phyloP scores from a whole-genome alignment of 352 stramenopile species.

The Pythium pectinolyticum region DNA sequence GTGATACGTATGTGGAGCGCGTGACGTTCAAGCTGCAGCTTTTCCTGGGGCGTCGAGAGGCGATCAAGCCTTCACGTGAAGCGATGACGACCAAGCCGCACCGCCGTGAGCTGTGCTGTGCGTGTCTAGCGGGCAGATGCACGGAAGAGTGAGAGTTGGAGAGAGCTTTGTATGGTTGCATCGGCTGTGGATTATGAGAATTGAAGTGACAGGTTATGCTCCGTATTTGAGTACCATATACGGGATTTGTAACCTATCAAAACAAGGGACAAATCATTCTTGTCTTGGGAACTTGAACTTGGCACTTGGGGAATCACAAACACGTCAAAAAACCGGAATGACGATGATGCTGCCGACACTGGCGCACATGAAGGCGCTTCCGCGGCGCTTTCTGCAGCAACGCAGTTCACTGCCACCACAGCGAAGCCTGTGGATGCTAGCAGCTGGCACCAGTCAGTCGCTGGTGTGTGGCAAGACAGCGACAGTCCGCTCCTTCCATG shows the following conservation, averaged over 20 bases:
- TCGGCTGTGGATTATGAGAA: background rate
- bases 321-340: too few species aligned
- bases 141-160: background rate
- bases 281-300: constrained; percentile 21
- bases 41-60: constrained; percentile 18
- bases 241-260: background rate
- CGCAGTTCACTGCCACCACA: background rate
- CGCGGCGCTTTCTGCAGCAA: constrained; percentile 3
- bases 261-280: constrained; percentile 11
- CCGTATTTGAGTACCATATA: background rate
- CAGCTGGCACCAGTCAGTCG: background rate
- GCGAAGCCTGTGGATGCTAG: background rate
- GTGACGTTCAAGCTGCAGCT: constrained; percentile 31
- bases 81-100: constrained; percentile 26
- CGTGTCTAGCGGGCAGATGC: constrained; percentile 30
- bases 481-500: constrained; percentile 4
- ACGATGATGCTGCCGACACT: constrained; percentile 11
- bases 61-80: background rate
- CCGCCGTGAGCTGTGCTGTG: constrained; percentile 23
- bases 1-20: constrained; percentile 23
- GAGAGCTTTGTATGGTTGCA: too few species aligned
- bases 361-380: constrained; percentile 2
- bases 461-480: too few species aligned
- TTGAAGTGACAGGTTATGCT: background rate
- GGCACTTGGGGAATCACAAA: too few species aligned